These are phyloP conservation scores for Gentiana dahurica DNA, from an alignment of 257 asterid genomes.

Conservation along the genomic window DNA sequence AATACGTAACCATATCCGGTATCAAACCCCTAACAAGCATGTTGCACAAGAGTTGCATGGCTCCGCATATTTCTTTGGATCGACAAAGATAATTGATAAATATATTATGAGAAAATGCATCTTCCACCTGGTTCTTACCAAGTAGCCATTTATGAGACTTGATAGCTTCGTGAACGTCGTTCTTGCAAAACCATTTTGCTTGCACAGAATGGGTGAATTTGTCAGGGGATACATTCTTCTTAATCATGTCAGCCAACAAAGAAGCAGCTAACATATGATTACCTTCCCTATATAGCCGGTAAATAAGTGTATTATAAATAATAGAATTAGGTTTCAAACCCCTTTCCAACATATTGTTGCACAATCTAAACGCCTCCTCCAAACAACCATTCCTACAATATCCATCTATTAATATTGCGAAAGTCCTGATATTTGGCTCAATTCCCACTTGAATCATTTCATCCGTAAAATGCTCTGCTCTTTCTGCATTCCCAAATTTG, in stretches of 20 bases:
- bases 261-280: constrained; percentile 45
- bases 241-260: constrained; percentile 54
- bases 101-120: constrained; percentile 43
- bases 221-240: constrained; percentile 38
- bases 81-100: constrained; percentile 48
- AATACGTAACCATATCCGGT: constrained; percentile 58
- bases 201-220: constrained; percentile 45
- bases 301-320: constrained; percentile 56
- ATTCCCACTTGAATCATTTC: constrained; percentile 42
- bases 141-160: constrained; percentile 29
- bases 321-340: constrained; percentile 47
- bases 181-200: constrained; percentile 49
- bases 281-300: constrained; percentile 60
- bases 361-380: constrained; percentile 57
- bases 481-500: constrained; percentile 40
- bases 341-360: constrained; percentile 41
- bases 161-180: constrained; percentile 37
- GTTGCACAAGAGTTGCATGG: constrained; percentile 44
- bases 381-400: constrained; percentile 46
- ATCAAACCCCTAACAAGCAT: constrained; percentile 70
- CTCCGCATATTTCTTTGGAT: constrained; percentile 33
- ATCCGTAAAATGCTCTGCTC: constrained; percentile 36
- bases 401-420: constrained; percentile 68
- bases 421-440: constrained; percentile 58
- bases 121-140: constrained; percentile 33